Conservation (phyloP, 495 filamentous ascomycete genomes). For the Cenococcum geophilum region DNA sequence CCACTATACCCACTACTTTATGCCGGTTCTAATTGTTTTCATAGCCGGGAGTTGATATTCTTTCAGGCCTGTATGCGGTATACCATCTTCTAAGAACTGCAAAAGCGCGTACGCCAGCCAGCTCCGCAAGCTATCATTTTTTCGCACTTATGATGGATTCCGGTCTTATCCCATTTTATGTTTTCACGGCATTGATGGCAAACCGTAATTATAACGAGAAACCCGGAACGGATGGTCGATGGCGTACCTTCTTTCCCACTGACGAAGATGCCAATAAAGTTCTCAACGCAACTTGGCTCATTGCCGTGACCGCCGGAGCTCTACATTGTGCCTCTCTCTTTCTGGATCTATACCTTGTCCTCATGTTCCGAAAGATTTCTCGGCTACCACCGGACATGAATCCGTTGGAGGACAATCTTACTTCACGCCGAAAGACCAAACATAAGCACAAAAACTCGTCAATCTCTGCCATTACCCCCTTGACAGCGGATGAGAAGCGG, state of each 20-base stretch:
- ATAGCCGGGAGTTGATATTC: slow-evolving; percentile 65
- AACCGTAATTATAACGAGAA: slow-evolving; percentile 46
- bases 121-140: slow-evolving; percentile 76
- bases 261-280: slow-evolving; percentile 48
- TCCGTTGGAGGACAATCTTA: slow-evolving; percentile 78
- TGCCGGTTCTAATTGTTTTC: slow-evolving; percentile 4
- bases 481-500: slow-evolving; percentile 41
- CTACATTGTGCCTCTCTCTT: slow-evolving; percentile 64
- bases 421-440: slow-evolving; percentile 53
- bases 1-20: not conserved
- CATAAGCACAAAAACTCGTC: slow-evolving; percentile 74
- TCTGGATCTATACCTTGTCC: slow-evolving; percentile 62
- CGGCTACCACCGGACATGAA: slow-evolving; percentile 86
- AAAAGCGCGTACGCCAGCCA: slow-evolving; percentile 61
- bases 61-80: slow-evolving; percentile 67
- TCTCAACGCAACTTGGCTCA: slow-evolving; percentile 56
- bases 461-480: slow-evolving; percentile 58
- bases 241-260: slow-evolving; percentile 56
- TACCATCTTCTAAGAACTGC: slow-evolving; percentile 67
- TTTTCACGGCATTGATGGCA: slow-evolving; percentile 59
- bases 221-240: slow-evolving; percentile 45
- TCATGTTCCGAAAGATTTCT: slow-evolving; percentile 74
- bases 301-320: slow-evolving; percentile 53
- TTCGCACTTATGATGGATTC: slow-evolving; percentile 70
- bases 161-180: slow-evolving; percentile 68